Evolutionary conservation across 2,329 filamentous ascomycete genomes (phyloP).

Genomic region (Colletotrichum tofieldiae): DNA sequence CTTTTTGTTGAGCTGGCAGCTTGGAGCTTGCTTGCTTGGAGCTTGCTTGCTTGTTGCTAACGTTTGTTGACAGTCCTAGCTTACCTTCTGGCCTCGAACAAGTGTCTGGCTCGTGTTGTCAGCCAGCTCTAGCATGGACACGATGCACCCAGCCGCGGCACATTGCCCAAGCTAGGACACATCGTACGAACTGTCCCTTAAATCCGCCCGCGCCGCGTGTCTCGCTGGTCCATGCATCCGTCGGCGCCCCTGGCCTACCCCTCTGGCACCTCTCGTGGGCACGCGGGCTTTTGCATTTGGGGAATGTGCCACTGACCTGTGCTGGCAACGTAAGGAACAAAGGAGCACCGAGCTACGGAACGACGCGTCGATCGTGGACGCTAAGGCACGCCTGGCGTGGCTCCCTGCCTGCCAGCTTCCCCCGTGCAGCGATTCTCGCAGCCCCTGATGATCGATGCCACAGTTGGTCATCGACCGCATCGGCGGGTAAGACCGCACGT

Average conservation of each 20-base stretch:
- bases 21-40: slow-evolving; percentile 1
- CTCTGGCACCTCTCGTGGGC: slow-evolving; percentile 8
- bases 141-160: neutral
- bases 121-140: neutral
- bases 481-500: slow-evolving; percentile 28
- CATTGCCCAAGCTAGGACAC: neutral
- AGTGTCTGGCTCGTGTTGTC: neutral
- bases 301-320: slow-evolving; percentile 18
- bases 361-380: slow-evolving; percentile 34
- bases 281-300: slow-evolving; percentile 20
- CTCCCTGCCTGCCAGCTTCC: slow-evolving; percentile 36
- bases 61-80: slow-evolving; percentile 20
- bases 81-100: neutral
- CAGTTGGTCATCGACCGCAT: slow-evolving; percentile 39
- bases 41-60: slow-evolving; percentile 4
- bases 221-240: slow-evolving; percentile 13
- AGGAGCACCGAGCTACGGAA: slow-evolving; percentile 21
- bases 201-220: slow-evolving; percentile 25
- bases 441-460: slow-evolving; percentile 43
- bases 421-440: slow-evolving; percentile 27
- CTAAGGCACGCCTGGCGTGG: slow-evolving; percentile 34
- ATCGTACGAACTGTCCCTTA: slow-evolving; percentile 6
- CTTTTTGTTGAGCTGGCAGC: slow-evolving; percentile 33
- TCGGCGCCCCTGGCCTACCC: slow-evolving; percentile 6
- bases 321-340: neutral